These are phyloP conservation scores for Liquidambar formosana DNA, from an alignment of 164 flowering plant genomes.

Conservation along the genomic window DNA sequence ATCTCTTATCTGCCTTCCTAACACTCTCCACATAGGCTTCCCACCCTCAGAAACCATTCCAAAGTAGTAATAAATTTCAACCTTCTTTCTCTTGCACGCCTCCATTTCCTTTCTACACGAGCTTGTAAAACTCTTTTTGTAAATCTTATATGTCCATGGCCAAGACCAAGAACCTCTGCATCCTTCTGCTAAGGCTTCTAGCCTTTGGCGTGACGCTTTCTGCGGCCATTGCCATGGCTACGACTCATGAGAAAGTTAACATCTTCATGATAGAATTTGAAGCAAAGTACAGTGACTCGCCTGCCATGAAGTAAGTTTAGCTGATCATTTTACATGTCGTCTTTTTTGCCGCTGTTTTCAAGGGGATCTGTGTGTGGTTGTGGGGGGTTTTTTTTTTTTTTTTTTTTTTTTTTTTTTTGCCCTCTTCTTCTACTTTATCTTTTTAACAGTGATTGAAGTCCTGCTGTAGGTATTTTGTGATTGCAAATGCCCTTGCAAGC, in stretches of 20 bases:
- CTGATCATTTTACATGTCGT: neutral
- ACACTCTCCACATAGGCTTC: too few relatives aligned
- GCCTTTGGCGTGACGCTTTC: slow-evolving; percentile 33
- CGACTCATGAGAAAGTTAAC: slow-evolving; percentile 28
- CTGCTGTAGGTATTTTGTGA: slow-evolving; percentile 35
- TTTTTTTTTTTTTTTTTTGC: neutral
- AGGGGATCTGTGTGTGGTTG: neutral
- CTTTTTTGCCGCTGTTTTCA: too few relatives aligned
- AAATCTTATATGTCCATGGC: slow-evolving; percentile 20
- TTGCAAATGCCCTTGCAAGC: slow-evolving; percentile 31
- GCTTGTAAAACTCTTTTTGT: too few relatives aligned
- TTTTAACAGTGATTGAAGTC: too few relatives aligned
- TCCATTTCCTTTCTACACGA: too few relatives aligned
- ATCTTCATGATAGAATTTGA: slow-evolving; percentile 19
- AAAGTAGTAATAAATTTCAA: too few relatives aligned
- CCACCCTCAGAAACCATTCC: too few relatives aligned
- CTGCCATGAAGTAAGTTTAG: slow-evolving; percentile 35
- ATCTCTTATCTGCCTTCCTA: too few relatives aligned
- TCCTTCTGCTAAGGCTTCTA: slow-evolving; percentile 28
- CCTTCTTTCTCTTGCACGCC: too few relatives aligned
- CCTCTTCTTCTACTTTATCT: too few relatives aligned
- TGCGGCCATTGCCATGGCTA: slow-evolving; percentile 38
- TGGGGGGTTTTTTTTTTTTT: neutral
- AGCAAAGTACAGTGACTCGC: slow-evolving; percentile 38
- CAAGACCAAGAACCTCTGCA: slow-evolving; percentile 15